These are phyloP conservation scores for Ilex paraguariensis DNA, from an alignment of 305 asterid genomes.

Conservation along the genomic window DNA sequence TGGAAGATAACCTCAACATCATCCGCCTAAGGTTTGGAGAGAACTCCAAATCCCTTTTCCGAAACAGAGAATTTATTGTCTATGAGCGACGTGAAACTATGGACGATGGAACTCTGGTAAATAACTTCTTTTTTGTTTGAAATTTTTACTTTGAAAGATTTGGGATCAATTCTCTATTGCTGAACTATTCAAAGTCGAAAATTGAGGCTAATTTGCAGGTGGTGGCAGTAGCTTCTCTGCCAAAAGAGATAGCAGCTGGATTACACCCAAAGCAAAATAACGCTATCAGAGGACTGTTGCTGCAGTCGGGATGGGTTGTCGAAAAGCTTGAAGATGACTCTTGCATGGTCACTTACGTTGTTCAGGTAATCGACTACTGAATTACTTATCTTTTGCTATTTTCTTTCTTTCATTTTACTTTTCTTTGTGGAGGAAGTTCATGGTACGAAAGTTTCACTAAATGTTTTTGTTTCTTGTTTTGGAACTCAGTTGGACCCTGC, in stretches of 20 bases:
- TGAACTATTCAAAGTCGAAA: no score
- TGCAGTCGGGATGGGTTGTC: slow-evolving; percentile 95
- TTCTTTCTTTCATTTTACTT: not conserved
- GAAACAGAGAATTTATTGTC: slow-evolving; percentile 85
- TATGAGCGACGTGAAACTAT: slow-evolving; percentile 82
- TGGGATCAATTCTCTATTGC: no score
- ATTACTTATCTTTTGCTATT: not conserved
- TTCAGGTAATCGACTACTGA: slow-evolving; percentile 46
- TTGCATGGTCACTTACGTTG: slow-evolving; percentile 84
- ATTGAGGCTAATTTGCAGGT: slow-evolving; percentile 34
- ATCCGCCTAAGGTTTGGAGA: slow-evolving; percentile 74
- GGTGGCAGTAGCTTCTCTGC: slow-evolving; percentile 94
- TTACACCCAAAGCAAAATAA: slow-evolving; percentile 72
- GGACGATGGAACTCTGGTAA: slow-evolving; percentile 91
- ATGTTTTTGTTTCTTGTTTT: not conserved
- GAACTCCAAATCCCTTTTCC: slow-evolving; percentile 68
- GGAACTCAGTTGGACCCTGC: slow-evolving; percentile 80
- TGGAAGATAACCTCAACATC: slow-evolving; percentile 74
- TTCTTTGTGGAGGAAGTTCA: not conserved
- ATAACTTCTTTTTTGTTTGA: not conserved
- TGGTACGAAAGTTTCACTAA: no score
- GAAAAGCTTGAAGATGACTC: slow-evolving; percentile 79
- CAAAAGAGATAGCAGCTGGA: slow-evolving; percentile 89
- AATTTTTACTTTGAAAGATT: no score
- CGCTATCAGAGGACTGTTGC: slow-evolving; percentile 64